A percentile compares a stretch with the other conserved stretches of the same genome.
phyloP scores from a whole-genome alignment of 148 eudicot genomes.

The Silene latifolia region DNA sequence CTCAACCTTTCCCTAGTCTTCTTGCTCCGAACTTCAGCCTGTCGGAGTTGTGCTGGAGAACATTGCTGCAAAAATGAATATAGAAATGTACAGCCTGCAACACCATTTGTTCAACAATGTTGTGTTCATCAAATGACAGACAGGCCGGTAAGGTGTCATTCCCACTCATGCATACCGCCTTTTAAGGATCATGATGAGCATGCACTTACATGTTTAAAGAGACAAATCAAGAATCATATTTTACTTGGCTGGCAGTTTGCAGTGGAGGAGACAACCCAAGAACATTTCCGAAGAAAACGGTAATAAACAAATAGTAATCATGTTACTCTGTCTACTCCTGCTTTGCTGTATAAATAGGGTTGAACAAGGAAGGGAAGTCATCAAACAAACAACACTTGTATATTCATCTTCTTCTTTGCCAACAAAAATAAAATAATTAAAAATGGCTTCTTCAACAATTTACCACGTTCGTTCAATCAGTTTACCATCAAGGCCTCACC shows the following conservation, averaged over 20 bases:
- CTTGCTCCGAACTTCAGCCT: not conserved
- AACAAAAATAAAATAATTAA: too few species aligned
- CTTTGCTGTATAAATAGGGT: too few species aligned
- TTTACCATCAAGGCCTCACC: conserved; percentile 38
- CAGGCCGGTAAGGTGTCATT: conserved; percentile 3
- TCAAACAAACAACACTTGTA: too few species aligned
- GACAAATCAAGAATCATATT: not conserved
- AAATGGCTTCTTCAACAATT: conserved; percentile 24
- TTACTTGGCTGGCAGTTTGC: conserved; percentile 24
- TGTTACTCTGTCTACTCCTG: not conserved
- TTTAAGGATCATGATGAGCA: not conserved
- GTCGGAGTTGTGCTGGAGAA: not conserved
- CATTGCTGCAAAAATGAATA: not conserved
- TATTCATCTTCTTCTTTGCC: too few species aligned
- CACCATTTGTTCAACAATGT: conserved; percentile 3
- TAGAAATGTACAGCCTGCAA: not conserved
- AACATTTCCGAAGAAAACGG: conserved; percentile 14
- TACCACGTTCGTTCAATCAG: conserved; percentile 36
- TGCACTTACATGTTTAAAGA: not conserved
- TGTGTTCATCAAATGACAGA: not conserved
- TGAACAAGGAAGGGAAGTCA: too few species aligned
- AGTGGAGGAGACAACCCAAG: conserved; percentile 22
- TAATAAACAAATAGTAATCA: conserved; percentile 1
- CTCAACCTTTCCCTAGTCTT: not conserved
- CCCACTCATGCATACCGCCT: not conserved